A percentile compares a stretch with the other conserved stretches of the same genome.
These are phyloP conservation scores for Fusarium sp. DNA, from an alignment of 2,329 filamentous ascomycete genomes.

Conservation along the genomic window DNA sequence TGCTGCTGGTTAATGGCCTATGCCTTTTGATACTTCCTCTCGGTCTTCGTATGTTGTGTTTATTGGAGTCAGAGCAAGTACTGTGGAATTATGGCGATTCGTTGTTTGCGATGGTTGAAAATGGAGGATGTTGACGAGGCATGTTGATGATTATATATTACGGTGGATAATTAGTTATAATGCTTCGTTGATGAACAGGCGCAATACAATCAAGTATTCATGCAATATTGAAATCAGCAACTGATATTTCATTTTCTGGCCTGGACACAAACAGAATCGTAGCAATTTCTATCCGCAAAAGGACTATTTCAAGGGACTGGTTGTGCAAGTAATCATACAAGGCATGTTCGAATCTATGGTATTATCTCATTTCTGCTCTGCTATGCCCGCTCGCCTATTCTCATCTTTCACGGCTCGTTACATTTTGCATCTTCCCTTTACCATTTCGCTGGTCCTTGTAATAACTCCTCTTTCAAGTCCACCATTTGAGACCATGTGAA, in stretches of 20 bases:
- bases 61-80: neutral
- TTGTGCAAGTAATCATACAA: constrained; percentile 35
- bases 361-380: constrained; percentile 35
- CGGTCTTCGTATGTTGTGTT: neutral
- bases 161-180: neutral
- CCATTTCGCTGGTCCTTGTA: constrained; percentile 38
- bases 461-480: constrained; percentile 39
- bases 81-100: neutral
- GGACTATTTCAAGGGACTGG: constrained; percentile 6
- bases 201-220: neutral
- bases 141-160: neutral
- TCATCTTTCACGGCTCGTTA: constrained; percentile 5
- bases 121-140: neutral
- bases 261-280: neutral
- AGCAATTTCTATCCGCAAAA: neutral
- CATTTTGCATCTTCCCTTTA: constrained; percentile 30
- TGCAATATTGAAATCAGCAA: neutral
- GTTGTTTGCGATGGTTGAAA: neutral
- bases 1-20: constrained; percentile 53
- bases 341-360: constrained; percentile 38
- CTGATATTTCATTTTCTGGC: neutral
- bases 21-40: neutral
- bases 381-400: neutral
- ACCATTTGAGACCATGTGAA: constrained; percentile 17
- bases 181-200: neutral